Percentiles rank a stretch among this genome's conserved stretches.
These are phyloP conservation scores for Centaurea solstitialis DNA, from an alignment of 129 eudicot species.

Conservation along the genomic window DNA sequence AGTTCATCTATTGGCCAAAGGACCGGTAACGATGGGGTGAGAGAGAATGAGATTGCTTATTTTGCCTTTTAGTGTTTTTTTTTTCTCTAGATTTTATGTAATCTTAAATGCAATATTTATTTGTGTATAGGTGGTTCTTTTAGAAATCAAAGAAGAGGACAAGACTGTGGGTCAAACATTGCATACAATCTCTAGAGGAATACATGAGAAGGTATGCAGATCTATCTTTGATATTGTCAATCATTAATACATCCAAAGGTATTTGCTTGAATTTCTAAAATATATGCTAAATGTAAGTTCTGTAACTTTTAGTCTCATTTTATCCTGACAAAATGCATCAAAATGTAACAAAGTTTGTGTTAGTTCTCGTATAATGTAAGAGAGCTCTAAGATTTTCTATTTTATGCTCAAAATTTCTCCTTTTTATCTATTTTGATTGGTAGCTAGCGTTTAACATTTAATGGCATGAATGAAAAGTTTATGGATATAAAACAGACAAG, in stretches of 20 bases:
- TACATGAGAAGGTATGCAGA: conserved; percentile 56
- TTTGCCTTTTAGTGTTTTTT: neutral
- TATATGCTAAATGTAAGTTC: neutral
- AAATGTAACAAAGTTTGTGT: neutral
- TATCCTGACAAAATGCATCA: neutral
- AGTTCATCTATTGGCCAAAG: conserved; percentile 53
- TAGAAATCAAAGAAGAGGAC: conserved; percentile 76
- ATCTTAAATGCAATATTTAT: conserved; percentile 1
- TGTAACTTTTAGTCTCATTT: neutral
- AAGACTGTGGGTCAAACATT: conserved; percentile 51
- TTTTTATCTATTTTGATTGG: neutral
- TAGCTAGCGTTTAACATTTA: neutral
- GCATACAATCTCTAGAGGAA: conserved; percentile 62
- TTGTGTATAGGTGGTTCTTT: conserved; percentile 37
- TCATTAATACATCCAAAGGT: neutral
- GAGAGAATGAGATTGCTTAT: neutral
- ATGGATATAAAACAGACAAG: neutral
- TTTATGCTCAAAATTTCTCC: neutral
- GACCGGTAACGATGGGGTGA: conserved; percentile 62
- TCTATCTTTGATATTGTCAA: neutral
- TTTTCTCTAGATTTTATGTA: neutral
- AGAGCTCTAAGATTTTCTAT: neutral
- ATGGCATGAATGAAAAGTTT: neutral
- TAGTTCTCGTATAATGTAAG: neutral
- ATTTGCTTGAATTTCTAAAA: neutral